These are phyloP conservation scores for Fusarium coffeatum DNA, from an alignment of 2,329 filamentous ascomycete species.

Conservation along the genomic window DNA sequence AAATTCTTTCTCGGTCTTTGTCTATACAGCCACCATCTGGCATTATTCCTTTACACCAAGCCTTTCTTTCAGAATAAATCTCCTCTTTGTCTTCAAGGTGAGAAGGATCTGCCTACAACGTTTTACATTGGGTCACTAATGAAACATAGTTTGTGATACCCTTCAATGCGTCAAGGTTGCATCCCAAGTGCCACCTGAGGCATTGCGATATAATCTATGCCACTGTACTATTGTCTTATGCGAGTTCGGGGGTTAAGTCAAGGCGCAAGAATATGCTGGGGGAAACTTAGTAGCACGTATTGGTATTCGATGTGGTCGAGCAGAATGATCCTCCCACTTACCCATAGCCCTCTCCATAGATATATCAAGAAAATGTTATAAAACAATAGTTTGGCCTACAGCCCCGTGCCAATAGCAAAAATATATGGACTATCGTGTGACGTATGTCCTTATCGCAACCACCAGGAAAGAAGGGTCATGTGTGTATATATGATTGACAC, in stretches of 20 bases:
- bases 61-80: background rate
- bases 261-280: background rate
- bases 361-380: background rate
- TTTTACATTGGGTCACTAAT: background rate
- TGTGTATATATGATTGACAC: background rate
- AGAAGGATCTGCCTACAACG: background rate
- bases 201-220: background rate
- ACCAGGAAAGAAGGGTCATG: slow-evolving; percentile 15
- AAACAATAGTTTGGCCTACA: background rate
- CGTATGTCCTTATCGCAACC: background rate
- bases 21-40: slow-evolving; percentile 8
- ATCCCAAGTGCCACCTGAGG: background rate
- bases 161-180: background rate
- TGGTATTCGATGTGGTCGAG: background rate
- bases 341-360: background rate
- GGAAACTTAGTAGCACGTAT: background rate
- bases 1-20: slow-evolving; percentile 2
- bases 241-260: background rate
- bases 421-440: slow-evolving; percentile 21
- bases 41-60: slow-evolving; percentile 7
- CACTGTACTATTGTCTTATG: background rate
- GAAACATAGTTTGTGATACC: slow-evolving; percentile 20
- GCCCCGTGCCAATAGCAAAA: background rate
- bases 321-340: slow-evolving; percentile 14
- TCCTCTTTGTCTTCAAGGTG: slow-evolving; percentile 11